Evolutionary conservation across 2,329 filamentous ascomycete genomes (phyloP).

Genomic region (Aspergillus texensis): DNA sequence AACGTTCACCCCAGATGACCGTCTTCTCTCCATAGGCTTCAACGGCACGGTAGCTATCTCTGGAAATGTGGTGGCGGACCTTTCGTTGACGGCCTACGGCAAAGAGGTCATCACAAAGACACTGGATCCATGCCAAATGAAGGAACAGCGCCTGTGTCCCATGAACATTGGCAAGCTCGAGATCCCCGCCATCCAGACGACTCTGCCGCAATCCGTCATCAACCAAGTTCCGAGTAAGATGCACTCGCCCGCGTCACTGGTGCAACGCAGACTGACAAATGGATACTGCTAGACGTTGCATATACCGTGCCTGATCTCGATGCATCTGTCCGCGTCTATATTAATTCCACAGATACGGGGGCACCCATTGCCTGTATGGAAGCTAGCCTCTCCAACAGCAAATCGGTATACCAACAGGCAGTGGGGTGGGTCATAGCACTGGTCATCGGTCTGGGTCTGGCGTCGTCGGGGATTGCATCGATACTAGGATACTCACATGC

Average conservation of each 20-base stretch:
- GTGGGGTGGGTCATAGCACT: constrained; percentile 89
- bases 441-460: constrained; percentile 79
- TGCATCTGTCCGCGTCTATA: constrained; percentile 76
- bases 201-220: constrained; percentile 59
- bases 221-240: constrained; percentile 66
- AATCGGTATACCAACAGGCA: constrained; percentile 83
- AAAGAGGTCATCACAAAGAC: constrained; percentile 67
- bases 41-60: constrained; percentile 81
- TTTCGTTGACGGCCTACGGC: constrained; percentile 79
- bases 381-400: constrained; percentile 83
- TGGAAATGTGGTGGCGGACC: constrained; percentile 76
- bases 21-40: constrained; percentile 71
- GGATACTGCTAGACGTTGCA: constrained; percentile 63
- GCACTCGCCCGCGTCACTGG: no score
- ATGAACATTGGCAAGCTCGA: constrained; percentile 83
- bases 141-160: constrained; percentile 77
- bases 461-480: constrained; percentile 83
- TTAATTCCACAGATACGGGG: constrained; percentile 69
- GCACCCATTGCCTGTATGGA: constrained; percentile 80
- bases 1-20: constrained; percentile 65
- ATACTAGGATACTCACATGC: constrained; percentile 90
- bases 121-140: constrained; percentile 73
- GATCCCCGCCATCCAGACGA: constrained; percentile 68
- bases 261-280: background rate
- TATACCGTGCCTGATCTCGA: constrained; percentile 91